phyloP scores from a whole-genome alignment of 352 stramenopile species.

The Pythium vanterpoolii region DNA sequence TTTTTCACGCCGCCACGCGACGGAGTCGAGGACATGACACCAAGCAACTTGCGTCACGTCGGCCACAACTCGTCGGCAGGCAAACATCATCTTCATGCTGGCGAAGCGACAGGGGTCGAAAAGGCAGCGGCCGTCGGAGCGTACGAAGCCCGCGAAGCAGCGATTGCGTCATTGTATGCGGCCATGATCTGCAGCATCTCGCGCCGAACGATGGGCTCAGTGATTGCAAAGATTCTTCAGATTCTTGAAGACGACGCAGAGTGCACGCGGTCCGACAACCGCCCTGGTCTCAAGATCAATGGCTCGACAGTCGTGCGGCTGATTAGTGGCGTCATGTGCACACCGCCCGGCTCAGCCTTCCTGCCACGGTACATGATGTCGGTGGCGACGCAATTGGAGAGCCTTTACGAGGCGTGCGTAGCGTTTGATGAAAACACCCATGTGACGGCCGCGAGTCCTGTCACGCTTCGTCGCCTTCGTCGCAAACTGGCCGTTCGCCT shows the following conservation, averaged over 20 bases:
- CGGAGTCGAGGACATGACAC: neutral
- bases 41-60: neutral
- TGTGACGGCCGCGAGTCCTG: conserved; percentile 6
- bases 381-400: conserved; percentile 71
- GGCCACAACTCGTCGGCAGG: neutral
- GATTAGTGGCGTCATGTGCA: conserved; percentile 75
- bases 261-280: conserved; percentile 45
- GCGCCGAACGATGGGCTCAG: conserved; percentile 70
- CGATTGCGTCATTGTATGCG: conserved; percentile 76
- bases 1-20: neutral
- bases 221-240: conserved; percentile 78
- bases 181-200: conserved; percentile 81
- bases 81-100: conserved; percentile 8
- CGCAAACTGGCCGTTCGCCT: conserved; percentile 76
- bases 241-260: conserved; percentile 83
- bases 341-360: conserved; percentile 58
- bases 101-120: conserved; percentile 44
- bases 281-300: conserved; percentile 60
- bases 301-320: conserved; percentile 67
- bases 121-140: conserved; percentile 45
- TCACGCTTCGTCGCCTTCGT: conserved; percentile 55
- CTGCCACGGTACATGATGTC: conserved; percentile 88
- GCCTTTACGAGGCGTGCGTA: conserved; percentile 57
- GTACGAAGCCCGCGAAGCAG: conserved; percentile 60
- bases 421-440: conserved; percentile 36